These are phyloP conservation scores for Suillus weaverae DNA, from an alignment of 768 basidiomycete genomes.

Conservation along the genomic window DNA sequence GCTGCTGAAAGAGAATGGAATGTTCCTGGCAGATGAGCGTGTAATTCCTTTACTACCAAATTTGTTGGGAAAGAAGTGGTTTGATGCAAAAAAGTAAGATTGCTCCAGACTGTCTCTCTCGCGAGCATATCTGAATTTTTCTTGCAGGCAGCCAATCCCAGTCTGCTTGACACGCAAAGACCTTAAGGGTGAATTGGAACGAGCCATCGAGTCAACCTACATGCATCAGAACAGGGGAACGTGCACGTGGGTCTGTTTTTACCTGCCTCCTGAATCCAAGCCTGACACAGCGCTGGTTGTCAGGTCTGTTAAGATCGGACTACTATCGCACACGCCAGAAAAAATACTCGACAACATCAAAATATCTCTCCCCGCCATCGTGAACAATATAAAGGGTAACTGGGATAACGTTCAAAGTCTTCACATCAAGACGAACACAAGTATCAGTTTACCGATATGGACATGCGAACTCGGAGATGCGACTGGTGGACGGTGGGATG, in stretches of 20 bases:
- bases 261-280: not conserved
- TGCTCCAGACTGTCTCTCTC: conserved; percentile 4
- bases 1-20: conserved; percentile 82
- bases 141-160: conserved; percentile 85
- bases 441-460: conserved; percentile 90
- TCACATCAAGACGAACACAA: conserved; percentile 86
- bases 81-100: conserved; percentile 91
- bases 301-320: conserved; percentile 85
- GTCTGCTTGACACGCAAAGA: conserved; percentile 88
- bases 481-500: conserved; percentile 32
- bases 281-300: not conserved
- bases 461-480: conserved; percentile 64
- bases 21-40: conserved; percentile 93
- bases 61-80: conserved; percentile 87
- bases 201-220: conserved; percentile 91
- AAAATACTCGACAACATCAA: conserved; percentile 81
- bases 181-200: conserved; percentile 89
- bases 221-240: conserved; percentile 95
- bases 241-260: conserved; percentile 65
- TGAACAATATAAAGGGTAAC: conserved; percentile 66
- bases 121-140: conserved; percentile 7
- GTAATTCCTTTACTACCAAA: conserved; percentile 85
- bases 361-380: conserved; percentile 73
- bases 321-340: conserved; percentile 65
- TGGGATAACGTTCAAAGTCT: conserved; percentile 93